phyloP scores from a whole-genome alignment of 305 asterid species.

The Fraxinus greggii region DNA sequence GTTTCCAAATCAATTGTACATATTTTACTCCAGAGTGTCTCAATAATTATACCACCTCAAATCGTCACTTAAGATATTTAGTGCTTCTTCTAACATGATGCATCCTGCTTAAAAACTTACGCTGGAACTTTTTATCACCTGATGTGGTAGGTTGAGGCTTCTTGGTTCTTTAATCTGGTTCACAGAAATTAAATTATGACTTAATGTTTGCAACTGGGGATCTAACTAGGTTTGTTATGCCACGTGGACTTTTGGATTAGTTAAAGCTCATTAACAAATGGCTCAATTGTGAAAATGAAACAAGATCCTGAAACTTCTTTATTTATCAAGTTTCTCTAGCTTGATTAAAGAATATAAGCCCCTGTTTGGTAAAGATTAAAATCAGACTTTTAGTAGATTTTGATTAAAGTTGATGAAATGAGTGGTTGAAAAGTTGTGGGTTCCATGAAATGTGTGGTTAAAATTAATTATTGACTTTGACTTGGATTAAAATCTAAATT shows the following conservation, averaged over 20 bases:
- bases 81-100: not conserved
- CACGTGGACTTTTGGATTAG: not conserved
- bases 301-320: not conserved
- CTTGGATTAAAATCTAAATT: too few relatives aligned
- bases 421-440: not conserved
- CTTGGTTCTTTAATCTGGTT: not conserved
- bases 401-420: not conserved
- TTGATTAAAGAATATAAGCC: not conserved
- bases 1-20: not conserved
- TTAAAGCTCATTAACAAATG: not conserved
- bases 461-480: not conserved
- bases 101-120: not conserved
- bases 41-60: not conserved
- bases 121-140: not conserved
- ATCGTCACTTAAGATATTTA: not conserved
- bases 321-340: not conserved
- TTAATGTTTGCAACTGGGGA: not conserved
- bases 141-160: not conserved
- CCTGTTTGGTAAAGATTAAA: not conserved
- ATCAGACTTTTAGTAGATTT: not conserved
- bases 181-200: not conserved
- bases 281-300: not conserved
- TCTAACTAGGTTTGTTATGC: not conserved
- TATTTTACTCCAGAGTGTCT: not conserved
- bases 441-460: not conserved